Evolutionary conservation across 2,329 filamentous ascomycete genomes (phyloP), one percentile per base, ranked within the genome.

Genomic region (Colletotrichum spinosum): DNA sequence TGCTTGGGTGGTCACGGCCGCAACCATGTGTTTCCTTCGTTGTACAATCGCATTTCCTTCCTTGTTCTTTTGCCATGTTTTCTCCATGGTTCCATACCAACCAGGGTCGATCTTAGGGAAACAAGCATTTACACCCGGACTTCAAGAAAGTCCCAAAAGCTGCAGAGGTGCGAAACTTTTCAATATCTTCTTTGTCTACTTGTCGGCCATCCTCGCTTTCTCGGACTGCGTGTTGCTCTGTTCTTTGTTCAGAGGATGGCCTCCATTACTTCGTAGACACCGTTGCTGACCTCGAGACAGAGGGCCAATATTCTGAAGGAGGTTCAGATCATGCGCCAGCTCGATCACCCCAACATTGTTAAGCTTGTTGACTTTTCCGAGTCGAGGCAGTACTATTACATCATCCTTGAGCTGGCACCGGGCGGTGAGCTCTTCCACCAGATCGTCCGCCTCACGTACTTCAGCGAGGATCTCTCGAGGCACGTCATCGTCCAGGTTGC

Each of bases 341-440:
- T 99, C 52, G 94, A 98, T 70, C 96, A 99, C 72, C 94, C 95
- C 68, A 98, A 98, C 76, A 96, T 99, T 67, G 89, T 97, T 78
- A 95, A 93, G 76, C 88, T 99, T 63, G 86, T 98, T 73, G 93
- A 97, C 73, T 98, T 98, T 75, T 92, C 92, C 69, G 96, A 99
- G 79, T 97, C 94, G 1, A 87, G 88, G 64, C 94, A 98, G 77
- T 97, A 97, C 77, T 98, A 98, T 80, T 99, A 97, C 81, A 97
- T 99, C 71, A 90, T 99, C 48, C 88, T 99, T 45, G 96, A 99
- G 79, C 86, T 98, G 48, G 97, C 95, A 63, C 94, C 94, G 0
- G 96, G 96, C 65, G 96, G 96, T 74, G 96, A 99, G 80, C 84
- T 99, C 10, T 99, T 99, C 84, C 96, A 99, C 78, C 95, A 98